Conservation (phyloP, 1,284 basidiomycete genomes). For the Rhizoctonia solani region DNA sequence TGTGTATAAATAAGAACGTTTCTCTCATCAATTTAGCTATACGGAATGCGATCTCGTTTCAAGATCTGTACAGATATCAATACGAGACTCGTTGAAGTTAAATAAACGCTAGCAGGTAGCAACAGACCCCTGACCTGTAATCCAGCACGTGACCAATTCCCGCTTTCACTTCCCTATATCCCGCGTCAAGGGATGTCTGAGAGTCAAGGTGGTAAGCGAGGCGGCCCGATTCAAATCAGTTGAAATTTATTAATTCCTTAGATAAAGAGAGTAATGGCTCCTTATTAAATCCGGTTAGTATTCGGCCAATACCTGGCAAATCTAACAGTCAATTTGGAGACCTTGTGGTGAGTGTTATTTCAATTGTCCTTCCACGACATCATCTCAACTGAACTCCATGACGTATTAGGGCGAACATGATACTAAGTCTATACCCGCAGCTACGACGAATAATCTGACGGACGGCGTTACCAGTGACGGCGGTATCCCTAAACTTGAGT, state of each 20-base stretch:
- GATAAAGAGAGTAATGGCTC: no score
- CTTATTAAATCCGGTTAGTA: background rate
- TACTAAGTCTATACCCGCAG: no score
- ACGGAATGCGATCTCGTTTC: no score
- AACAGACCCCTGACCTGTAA: no score
- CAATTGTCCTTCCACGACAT: background rate
- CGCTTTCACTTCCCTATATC: no score
- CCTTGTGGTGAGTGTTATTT: background rate
- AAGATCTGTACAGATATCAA: no score
- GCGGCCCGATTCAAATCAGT: no score
- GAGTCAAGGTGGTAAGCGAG: conserved; percentile 17
- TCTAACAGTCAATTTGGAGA: background rate
- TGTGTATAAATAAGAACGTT: background rate
- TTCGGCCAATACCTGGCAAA: background rate
- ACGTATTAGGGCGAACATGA: no score
- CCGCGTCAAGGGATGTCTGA: conserved; percentile 17
- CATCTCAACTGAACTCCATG: background rate
- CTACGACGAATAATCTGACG: no score
- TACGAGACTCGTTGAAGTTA: no score
- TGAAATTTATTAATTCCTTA: no score
- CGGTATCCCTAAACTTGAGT: background rate
- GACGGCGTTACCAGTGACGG: background rate
- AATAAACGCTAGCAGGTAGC: background rate
- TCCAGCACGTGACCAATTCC: no score
- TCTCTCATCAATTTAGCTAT: background rate